Evolutionary conservation across 805 yeast genomes (phyloP).

Genomic region (Priceomyces fermenticarens): DNA sequence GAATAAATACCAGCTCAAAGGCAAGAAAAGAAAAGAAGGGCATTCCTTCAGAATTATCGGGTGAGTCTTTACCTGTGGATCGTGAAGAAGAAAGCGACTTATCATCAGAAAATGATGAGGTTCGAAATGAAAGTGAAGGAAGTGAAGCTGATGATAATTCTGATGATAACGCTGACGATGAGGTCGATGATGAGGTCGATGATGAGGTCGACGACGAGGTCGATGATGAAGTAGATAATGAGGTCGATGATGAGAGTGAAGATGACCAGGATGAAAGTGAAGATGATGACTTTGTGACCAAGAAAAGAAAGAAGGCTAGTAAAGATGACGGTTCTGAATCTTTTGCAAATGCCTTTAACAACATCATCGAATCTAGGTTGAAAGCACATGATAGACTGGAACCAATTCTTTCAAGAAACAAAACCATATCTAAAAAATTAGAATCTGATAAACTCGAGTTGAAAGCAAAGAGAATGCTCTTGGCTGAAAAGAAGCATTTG

Average conservation of each 20-base stretch:
- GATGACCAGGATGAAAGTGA: slow-evolving; percentile 15
- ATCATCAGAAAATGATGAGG: no score
- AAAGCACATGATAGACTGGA: slow-evolving; percentile 88
- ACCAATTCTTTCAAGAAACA: slow-evolving; percentile 88
- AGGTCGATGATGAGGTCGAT: slow-evolving; percentile 16
- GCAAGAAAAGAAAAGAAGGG: no score
- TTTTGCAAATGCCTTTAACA: slow-evolving; percentile 80
- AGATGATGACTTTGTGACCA: slow-evolving; percentile 28
- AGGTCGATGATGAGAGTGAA: slow-evolving; percentile 11
- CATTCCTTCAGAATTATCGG: no score
- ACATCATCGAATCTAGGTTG: slow-evolving; percentile 77
- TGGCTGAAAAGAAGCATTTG: slow-evolving; percentile 66
- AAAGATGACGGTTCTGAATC: slow-evolving; percentile 68
- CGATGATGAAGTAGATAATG: slow-evolving; percentile 16
- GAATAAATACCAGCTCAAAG: no score
- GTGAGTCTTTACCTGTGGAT: no score
- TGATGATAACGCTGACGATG: slow-evolving; percentile 9
- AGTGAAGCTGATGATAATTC: not conserved
- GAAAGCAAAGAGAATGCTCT: slow-evolving; percentile 70
- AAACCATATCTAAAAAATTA: slow-evolving; percentile 61
- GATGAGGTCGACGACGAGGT: slow-evolving; percentile 25
- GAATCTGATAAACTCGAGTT: slow-evolving; percentile 81
- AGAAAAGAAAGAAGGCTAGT: slow-evolving; percentile 54
- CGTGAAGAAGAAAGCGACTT: no score
- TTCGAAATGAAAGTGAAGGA: not conserved